phyloP scores from a whole-genome alignment of 768 basidiomycete species.

The Tylopilus cervinicoccineus region DNA sequence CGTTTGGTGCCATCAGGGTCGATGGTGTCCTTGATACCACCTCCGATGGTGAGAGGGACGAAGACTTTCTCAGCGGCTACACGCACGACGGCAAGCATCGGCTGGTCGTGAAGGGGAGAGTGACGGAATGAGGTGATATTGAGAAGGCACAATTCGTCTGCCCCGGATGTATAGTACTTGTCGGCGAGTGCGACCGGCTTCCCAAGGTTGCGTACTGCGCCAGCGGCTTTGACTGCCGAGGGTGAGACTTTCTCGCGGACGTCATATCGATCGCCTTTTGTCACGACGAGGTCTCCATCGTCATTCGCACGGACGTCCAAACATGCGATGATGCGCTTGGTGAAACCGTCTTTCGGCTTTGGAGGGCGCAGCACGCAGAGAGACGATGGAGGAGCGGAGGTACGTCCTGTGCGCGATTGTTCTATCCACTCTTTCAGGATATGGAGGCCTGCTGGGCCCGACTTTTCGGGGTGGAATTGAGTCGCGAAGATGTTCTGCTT shows the following conservation, averaged over 20 bases:
- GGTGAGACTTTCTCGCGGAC: conserved; percentile 72
- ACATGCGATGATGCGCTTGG: conserved; percentile 94
- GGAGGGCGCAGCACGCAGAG: conserved; percentile 35
- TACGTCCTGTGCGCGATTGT: conserved; percentile 42
- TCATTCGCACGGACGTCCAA: conserved; percentile 98
- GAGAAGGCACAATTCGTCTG: conserved; percentile 95
- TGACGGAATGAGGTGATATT: conserved; percentile 99
- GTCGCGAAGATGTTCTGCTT: conserved; percentile 84
- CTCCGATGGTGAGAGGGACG: conserved; percentile 97
- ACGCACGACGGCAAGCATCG: conserved; percentile 95
- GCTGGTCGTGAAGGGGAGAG: conserved; percentile 93
- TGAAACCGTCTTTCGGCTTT: conserved; percentile 60
- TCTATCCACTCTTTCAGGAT: conserved; percentile 80
- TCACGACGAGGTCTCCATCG: conserved; percentile 93
- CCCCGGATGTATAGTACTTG: conserved; percentile 82
- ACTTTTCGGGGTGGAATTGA: conserved; percentile 99
- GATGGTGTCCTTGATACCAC: conserved; percentile 93
- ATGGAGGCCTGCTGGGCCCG: conserved; percentile 79
- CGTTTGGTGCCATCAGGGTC: conserved; percentile 92
- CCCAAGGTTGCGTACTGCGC: conserved; percentile 92
- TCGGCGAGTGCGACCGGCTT: conserved; percentile 91
- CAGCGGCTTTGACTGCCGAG: conserved; percentile 47
- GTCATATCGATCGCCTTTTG: conserved; percentile 99
- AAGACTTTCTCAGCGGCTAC: conserved; percentile 87
- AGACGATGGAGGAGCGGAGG: conserved; percentile 25